Evolutionary conservation across 2,329 filamentous ascomycete species (phyloP), one percentile per base, ranked within the genome.

Genomic region (Fusarium multiceps): DNA sequence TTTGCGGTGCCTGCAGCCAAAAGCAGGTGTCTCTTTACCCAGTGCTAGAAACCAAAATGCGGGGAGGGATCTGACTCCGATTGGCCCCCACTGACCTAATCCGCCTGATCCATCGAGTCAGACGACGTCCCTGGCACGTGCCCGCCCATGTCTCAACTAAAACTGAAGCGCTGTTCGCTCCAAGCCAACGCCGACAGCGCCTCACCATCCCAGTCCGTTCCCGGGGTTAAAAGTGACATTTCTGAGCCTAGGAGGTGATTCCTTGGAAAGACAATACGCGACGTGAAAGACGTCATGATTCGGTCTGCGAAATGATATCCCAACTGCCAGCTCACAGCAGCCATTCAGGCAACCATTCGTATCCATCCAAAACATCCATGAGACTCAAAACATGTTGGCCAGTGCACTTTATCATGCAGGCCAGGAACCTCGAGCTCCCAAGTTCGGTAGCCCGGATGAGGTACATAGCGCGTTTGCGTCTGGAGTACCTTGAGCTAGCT

Each of bases 101-200:
- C 74, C 74, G 73, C 74, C 72, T 75, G 74, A 75, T 75, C 73
- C 71, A 72, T 73, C 66, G 58, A 75, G 74, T 75, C 74, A 75
- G 74, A 75, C 74, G 74, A 75, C 74, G 69, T 72, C 71, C 72
- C 74, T 72, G 66, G 74, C 74, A 75, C 74, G 74, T 75, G 74
- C 74, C 71, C 12, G 53, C 43, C 56, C 55, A 54, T 73, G 70
- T 73, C 68, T 72, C 70, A 71, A 63, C 58, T 61, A 43, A 37
- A 59, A 30, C 57, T 63, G 48, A 68, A 58, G 62, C 57, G 41
- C 67, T 53, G 43, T 32, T 55, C 59, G 49, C 54, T 55, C 66
- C 62, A 68, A 60, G 50, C 63, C 67, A 59, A 71, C 47, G 41
- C 55, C 55, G 42, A 43, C 67, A 68, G 57, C 62, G 68, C 68